These are phyloP conservation scores for Tanacetum coccineum DNA, from an alignment of 129 eudicot genomes.

Conservation along the genomic window DNA sequence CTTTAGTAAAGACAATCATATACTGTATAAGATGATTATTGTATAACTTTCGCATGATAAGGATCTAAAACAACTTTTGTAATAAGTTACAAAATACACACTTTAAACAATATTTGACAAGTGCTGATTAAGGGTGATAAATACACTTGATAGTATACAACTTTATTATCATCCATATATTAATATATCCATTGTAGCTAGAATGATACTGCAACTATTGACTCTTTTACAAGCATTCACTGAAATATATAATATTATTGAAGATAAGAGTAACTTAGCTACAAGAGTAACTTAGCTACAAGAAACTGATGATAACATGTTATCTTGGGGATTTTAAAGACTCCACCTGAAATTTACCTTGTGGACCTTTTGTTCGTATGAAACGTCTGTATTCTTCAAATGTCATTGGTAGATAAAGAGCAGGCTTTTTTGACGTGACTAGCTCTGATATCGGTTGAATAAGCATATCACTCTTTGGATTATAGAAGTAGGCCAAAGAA, in stretches of 20 bases:
- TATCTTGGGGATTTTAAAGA: conserved; percentile 44
- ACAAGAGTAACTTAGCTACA: too few species aligned
- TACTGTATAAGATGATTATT: too few species aligned
- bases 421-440: conserved; percentile 51
- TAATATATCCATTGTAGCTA: too few species aligned
- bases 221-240: too few species aligned
- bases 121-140: neutral
- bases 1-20: too few species aligned
- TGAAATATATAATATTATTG: neutral
- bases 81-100: neutral
- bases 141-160: too few species aligned
- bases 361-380: conserved; percentile 76
- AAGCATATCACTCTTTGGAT: conserved; percentile 60
- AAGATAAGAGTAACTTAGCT: neutral
- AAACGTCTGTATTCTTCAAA: conserved; percentile 69
- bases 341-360: conserved; percentile 77
- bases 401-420: conserved; percentile 67
- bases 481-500: conserved; percentile 79
- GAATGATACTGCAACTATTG: neutral
- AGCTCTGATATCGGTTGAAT: conserved; percentile 60
- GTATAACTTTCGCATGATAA: neutral
- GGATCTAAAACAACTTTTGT: neutral
- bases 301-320: neutral
- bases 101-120: neutral
- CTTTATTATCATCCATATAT: conserved; percentile 1